Conservation (phyloP, 1,284 basidiomycete genomes). For the Sanghuangporus sanghuang region DNA sequence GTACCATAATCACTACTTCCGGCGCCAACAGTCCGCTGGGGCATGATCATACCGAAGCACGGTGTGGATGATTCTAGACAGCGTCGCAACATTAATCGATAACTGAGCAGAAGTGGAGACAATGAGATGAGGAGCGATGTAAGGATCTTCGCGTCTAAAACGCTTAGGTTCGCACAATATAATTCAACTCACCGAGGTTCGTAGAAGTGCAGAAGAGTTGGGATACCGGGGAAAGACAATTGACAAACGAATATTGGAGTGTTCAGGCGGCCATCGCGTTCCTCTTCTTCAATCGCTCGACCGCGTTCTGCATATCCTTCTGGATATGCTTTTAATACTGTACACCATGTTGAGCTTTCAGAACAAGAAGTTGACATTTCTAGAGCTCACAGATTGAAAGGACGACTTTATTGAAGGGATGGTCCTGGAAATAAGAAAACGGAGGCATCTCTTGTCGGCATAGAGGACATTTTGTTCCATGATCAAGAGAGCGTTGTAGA, state of each 20-base stretch:
- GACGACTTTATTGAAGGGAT: slow-evolving; percentile 63
- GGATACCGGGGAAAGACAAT: slow-evolving; percentile 86
- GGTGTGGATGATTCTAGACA: slow-evolving; percentile 75
- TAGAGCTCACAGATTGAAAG: slow-evolving; percentile 59
- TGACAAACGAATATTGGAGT: slow-evolving; percentile 91
- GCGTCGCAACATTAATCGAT: slow-evolving; percentile 90
- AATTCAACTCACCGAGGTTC: slow-evolving; percentile 60
- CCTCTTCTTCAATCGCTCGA: slow-evolving; percentile 63
- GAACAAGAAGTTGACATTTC: neutral
- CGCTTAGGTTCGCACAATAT: neutral
- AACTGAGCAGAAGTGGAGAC: slow-evolving; percentile 29
- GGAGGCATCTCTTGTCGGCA: slow-evolving; percentile 77
- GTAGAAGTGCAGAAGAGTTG: slow-evolving; percentile 87
- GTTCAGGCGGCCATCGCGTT: slow-evolving; percentile 71
- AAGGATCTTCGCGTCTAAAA: neutral
- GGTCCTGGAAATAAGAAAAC: slow-evolving; percentile 79
- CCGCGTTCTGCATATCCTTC: slow-evolving; percentile 51
- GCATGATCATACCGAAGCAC: slow-evolving; percentile 89
- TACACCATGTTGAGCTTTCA: neutral
- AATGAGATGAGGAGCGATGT: neutral
- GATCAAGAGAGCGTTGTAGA: slow-evolving; percentile 85
- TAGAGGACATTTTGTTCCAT: slow-evolving; percentile 77
- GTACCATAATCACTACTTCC: slow-evolving; percentile 81
- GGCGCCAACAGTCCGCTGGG: slow-evolving; percentile 37
- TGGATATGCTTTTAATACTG: slow-evolving; percentile 64